phyloP scores from a whole-genome alignment of 768 basidiomycete species.

The Lentinula boryana region DNA sequence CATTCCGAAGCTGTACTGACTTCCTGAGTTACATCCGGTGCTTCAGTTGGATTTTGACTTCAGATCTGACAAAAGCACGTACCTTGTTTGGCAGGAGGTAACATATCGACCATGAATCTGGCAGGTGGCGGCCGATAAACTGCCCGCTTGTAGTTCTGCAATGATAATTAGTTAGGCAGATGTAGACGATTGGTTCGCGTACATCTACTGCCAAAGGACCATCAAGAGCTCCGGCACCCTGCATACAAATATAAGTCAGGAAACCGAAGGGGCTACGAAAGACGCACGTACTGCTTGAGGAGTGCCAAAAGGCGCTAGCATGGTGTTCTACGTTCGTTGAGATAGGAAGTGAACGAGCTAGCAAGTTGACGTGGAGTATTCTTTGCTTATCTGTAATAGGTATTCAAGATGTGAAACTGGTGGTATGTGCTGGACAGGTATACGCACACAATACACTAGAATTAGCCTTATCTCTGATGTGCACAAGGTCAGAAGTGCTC shows the following conservation, averaged over 20 bases:
- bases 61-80: not conserved
- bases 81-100: slow-evolving; percentile 57
- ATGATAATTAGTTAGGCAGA: not conserved
- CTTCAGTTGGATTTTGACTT: not conserved
- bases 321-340: not conserved
- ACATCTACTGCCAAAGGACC: slow-evolving; percentile 5
- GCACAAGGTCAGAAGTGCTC: not conserved
- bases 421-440: slow-evolving; percentile 28
- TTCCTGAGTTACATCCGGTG: slow-evolving; percentile 28
- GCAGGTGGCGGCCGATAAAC: slow-evolving; percentile 54
- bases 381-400: slow-evolving; percentile 41
- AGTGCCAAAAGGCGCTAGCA: not conserved
- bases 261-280: not conserved
- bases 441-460: not conserved
- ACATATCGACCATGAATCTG: slow-evolving; percentile 52
- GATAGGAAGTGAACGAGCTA: not conserved
- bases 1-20: slow-evolving; percentile 55
- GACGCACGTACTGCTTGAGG: not conserved
- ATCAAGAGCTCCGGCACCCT: slow-evolving; percentile 4
- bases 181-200: not conserved
- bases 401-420: slow-evolving; percentile 32
- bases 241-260: not conserved
- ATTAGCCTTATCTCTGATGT: not conserved
- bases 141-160: slow-evolving; percentile 55
- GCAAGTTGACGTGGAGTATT: slow-evolving; percentile 28